These are phyloP conservation scores for Boletales sp. DNA, from an alignment of 768 basidiomycete species.

Conservation along the genomic window DNA sequence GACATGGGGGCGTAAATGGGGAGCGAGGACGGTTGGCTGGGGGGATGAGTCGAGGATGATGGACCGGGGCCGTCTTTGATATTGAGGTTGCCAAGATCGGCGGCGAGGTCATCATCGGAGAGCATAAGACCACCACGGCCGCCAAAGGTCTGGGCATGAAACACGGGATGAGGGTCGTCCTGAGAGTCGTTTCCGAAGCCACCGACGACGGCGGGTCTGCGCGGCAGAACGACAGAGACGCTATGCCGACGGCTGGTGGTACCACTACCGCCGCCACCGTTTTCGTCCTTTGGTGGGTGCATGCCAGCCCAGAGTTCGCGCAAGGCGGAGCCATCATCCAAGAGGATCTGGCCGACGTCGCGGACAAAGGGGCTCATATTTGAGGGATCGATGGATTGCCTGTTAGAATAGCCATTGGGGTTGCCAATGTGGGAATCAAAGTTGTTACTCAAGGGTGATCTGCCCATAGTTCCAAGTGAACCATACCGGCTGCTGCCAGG, in stretches of 20 bases:
- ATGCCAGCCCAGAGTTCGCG: slow-evolving; percentile 75
- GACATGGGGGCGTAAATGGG: slow-evolving; percentile 73
- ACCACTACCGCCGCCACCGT: slow-evolving; percentile 65
- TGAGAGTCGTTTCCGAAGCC: slow-evolving; percentile 54
- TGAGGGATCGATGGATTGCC: slow-evolving; percentile 51
- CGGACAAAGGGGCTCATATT: slow-evolving; percentile 87
- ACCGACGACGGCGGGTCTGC: slow-evolving; percentile 53
- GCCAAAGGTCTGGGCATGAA: slow-evolving; percentile 34
- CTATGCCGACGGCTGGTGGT: slow-evolving; percentile 82
- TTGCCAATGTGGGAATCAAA: slow-evolving; percentile 42
- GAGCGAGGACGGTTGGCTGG: slow-evolving; percentile 70
- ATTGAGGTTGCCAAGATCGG: slow-evolving; percentile 61
- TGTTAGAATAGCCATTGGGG: slow-evolving; percentile 45
- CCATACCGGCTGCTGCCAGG: slow-evolving; percentile 63
- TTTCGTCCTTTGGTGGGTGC: slow-evolving; percentile 60
- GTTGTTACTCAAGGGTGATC: slow-evolving; percentile 52
- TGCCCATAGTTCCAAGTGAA: slow-evolving; percentile 52
- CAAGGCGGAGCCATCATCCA: slow-evolving; percentile 70
- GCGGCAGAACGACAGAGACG: slow-evolving; percentile 78
- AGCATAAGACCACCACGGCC: slow-evolving; percentile 62
- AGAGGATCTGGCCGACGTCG: slow-evolving; percentile 73
- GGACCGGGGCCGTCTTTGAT: slow-evolving; percentile 35
- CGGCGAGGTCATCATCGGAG: slow-evolving; percentile 78
- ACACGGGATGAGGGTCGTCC: slow-evolving; percentile 37
- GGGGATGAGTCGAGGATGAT: slow-evolving; percentile 48